Conservation (phyloP, 1,284 basidiomycete genomes). For the Mycena sp. region DNA sequence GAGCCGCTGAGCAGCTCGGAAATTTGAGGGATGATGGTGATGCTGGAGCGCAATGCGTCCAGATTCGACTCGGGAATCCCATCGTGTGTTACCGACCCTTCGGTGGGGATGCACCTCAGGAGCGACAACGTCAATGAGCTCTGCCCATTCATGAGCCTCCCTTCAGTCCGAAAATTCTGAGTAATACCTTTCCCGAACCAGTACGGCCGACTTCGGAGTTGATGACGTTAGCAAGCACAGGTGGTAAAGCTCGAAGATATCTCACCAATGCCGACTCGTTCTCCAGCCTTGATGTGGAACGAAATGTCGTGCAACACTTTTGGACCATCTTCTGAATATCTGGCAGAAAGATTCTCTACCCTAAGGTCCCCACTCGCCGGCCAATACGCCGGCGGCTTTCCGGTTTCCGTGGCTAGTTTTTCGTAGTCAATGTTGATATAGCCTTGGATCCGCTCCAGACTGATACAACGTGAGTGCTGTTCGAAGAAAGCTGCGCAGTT, state of each 20-base stretch:
- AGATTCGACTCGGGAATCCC: slow-evolving; percentile 63
- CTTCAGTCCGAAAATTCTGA: too few species aligned
- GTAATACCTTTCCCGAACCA: slow-evolving; percentile 74
- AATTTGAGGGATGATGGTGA: slow-evolving; percentile 70
- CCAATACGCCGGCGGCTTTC: slow-evolving; percentile 81
- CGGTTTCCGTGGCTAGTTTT: slow-evolving; percentile 54
- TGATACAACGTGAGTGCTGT: slow-evolving; percentile 31
- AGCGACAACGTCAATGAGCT: slow-evolving; percentile 60
- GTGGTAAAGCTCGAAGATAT: slow-evolving; percentile 19
- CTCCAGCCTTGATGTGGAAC: too few species aligned
- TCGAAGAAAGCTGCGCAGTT: slow-evolving; percentile 7
- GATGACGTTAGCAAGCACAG: slow-evolving; percentile 3
- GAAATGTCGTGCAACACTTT: too few species aligned
- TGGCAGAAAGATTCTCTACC: slow-evolving; percentile 68
- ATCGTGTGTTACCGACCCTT: slow-evolving; percentile 65
- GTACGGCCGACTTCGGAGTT: slow-evolving; percentile 68
- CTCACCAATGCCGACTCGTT: slow-evolving; percentile 67
- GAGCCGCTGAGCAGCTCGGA: slow-evolving; percentile 72
- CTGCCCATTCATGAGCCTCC: slow-evolving; percentile 45
- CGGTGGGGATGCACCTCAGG: slow-evolving; percentile 64
- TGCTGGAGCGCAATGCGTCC: slow-evolving; percentile 65
- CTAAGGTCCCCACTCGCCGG: slow-evolving; percentile 74
- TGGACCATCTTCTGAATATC: too few species aligned
- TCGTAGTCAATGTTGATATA: slow-evolving; percentile 82
- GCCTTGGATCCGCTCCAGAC: slow-evolving; percentile 78